Percentiles rank a stretch among this genome's conserved stretches.
Evolutionary conservation across 164 flowering plant genomes (phyloP).

Genomic region (Aristolochia fimbriata): DNA sequence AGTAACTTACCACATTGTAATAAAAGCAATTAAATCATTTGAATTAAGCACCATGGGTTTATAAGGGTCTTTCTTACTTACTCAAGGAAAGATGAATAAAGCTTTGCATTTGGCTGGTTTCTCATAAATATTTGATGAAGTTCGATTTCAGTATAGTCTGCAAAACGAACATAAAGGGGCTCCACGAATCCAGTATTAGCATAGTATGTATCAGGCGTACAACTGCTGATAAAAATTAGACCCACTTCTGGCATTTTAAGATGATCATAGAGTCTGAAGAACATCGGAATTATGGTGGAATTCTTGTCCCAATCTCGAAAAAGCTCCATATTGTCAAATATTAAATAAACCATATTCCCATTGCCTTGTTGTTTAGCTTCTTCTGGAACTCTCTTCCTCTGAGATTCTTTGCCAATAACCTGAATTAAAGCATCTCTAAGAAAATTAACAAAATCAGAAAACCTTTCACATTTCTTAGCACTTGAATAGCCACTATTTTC

Average conservation of each 20-base stretch:
- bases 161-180: conserved; percentile 57
- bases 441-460: conserved; percentile 68
- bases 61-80: conserved; percentile 24
- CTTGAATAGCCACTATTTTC: conserved; percentile 51
- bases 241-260: conserved; percentile 83
- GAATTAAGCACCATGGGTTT: background rate
- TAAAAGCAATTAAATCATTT: background rate
- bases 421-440: conserved; percentile 54
- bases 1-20: conserved; percentile 1
- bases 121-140: conserved; percentile 62
- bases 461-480: conserved; percentile 71
- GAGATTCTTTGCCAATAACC: conserved; percentile 23
- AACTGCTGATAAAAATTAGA: conserved; percentile 59
- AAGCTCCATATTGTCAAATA: conserved; percentile 74
- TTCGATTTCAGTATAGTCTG: conserved; percentile 67
- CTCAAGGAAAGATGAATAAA: conserved; percentile 80
- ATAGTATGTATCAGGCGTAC: conserved; percentile 62
- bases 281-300: conserved; percentile 41
- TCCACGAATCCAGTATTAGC: conserved; percentile 51
- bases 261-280: conserved; percentile 51
- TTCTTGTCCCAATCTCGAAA: conserved; percentile 79
- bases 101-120: conserved; percentile 55
- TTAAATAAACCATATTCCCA: conserved; percentile 74
- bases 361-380: conserved; percentile 17
- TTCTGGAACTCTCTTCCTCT: conserved; percentile 23